Base-by-base conservation (phyloP, 169 alveolate species). In the Eimeria acervulina region DNA sequence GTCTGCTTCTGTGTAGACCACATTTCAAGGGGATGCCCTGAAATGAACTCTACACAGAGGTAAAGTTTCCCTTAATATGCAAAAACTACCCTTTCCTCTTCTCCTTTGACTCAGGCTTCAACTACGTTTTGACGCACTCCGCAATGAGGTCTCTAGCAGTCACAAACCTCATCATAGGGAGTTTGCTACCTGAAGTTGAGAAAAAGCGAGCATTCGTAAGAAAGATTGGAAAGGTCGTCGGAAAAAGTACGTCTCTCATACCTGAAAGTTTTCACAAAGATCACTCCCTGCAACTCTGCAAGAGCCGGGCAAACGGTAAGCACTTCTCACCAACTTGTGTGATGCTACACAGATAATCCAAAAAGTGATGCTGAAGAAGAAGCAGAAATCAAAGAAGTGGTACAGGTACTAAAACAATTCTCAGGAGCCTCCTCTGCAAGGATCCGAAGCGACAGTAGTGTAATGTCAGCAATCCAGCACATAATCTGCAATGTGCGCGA, bases 141-240 rank as follows among this genome's bases (percentile, higher is more conserved):
- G 47, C 93, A 40, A 23, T 87, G 61, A 70, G 93, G 55, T 87
- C 55, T 87, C 83, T 87, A 23, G 81, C 80, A 15, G 40, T 87
- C 31, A 47, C 76, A 8, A 87, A 63, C 42, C 78, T 59, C 38
- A 87, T 87, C 59, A 36, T 87, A 51, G 93, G 93, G n/a, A 87
- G 93, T 44, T 19, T 87, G 83, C 70, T 61, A n/a, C 80, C 80
- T 61, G 93, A 61, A 6, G 40, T 87, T 42, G 55, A 55, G 12
- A 40, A 55, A 42, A 87, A 36, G 66, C 55, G 72, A 52, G 38
- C 19, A 52, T n/a, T 87, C 47, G 40, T 87, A 72, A 38, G 61
- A 15, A 55, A 38, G 19, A 13, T 87, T 28, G 93, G 61, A 55
- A 38, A 63, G 10, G 83, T 26, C 38, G 61, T 87, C 66, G 23